phyloP scores from a whole-genome alignment of 257 asterid genomes.

The Nicotiana knightiana region DNA sequence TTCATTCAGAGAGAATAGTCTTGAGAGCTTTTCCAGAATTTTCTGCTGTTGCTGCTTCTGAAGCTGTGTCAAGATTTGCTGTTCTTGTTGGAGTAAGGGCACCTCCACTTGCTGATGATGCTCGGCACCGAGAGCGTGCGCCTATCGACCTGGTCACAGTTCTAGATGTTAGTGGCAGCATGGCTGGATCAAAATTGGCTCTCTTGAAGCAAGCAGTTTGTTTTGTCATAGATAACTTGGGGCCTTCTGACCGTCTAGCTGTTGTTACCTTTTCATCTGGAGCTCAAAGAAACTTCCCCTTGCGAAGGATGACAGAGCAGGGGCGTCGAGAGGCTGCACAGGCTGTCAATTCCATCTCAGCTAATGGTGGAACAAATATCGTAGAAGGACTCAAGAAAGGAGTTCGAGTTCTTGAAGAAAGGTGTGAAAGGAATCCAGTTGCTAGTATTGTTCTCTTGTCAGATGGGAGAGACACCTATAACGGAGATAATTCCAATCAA shows the following conservation, averaged over 20 bases:
- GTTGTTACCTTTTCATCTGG: conserved; percentile 25
- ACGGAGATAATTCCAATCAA: neutral
- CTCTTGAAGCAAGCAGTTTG: conserved; percentile 27
- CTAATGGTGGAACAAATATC: conserved; percentile 31
- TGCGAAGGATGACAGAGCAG: conserved; percentile 28
- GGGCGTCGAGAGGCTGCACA: conserved; percentile 33
- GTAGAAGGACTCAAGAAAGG: conserved; percentile 29
- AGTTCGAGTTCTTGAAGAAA: conserved; percentile 24
- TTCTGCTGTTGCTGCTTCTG: conserved; percentile 26
- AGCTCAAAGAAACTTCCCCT: conserved; percentile 24
- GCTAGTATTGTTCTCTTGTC: conserved; percentile 33
- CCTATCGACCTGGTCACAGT: conserved; percentile 40
- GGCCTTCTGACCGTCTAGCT: conserved; percentile 30
- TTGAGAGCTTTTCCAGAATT: conserved; percentile 24
- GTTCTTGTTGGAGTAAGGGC: conserved; percentile 35
- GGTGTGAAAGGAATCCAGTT: conserved; percentile 28
- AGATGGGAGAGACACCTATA: conserved; percentile 34
- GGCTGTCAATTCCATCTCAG: conserved; percentile 20
- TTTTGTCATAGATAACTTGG: conserved; percentile 30
- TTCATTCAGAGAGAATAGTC: neutral
- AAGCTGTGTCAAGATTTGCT: conserved; percentile 21
- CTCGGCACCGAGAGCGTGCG: conserved; percentile 14
- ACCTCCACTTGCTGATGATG: conserved; percentile 20
- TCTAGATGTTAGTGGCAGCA: conserved; percentile 41
- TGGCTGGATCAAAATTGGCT: conserved; percentile 27